These are phyloP conservation scores for Lichtheimia hyalospora DNA, from an alignment of 371 early-diverging fungal genomes.

Conservation along the genomic window DNA sequence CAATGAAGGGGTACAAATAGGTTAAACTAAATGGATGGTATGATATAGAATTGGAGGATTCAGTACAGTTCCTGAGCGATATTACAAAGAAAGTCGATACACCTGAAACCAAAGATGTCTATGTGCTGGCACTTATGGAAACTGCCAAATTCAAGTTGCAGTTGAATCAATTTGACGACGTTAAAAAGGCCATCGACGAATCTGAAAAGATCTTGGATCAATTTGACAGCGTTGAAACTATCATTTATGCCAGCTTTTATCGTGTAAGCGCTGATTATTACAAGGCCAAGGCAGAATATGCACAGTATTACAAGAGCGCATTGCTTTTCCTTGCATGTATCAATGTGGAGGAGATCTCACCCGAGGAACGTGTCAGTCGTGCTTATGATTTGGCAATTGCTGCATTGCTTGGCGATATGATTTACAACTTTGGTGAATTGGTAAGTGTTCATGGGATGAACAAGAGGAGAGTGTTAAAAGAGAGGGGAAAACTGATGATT, in stretches of 20 bases:
- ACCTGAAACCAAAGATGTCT: slow-evolving; percentile 75
- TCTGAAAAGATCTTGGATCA: slow-evolving; percentile 83
- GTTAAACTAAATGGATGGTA: neutral
- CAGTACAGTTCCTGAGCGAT: slow-evolving; percentile 65
- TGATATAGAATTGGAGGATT: slow-evolving; percentile 56
- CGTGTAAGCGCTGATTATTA: slow-evolving; percentile 94
- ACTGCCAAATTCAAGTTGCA: slow-evolving; percentile 80
- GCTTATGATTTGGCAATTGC: slow-evolving; percentile 91
- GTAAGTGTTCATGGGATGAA: slow-evolving; percentile 42
- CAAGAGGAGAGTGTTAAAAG: neutral
- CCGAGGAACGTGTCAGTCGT: slow-evolving; percentile 76
- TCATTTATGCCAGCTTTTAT: slow-evolving; percentile 92
- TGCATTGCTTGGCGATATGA: slow-evolving; percentile 91
- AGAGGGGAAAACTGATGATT: neutral
- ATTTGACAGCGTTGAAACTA: slow-evolving; percentile 82
- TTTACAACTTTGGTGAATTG: slow-evolving; percentile 99
- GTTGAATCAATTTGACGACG: slow-evolving; percentile 73
- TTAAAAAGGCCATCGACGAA: slow-evolving; percentile 81
- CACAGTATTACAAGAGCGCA: slow-evolving; percentile 93
- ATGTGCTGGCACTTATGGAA: slow-evolving; percentile 85
- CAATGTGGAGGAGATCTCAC: slow-evolving; percentile 74
- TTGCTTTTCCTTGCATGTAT: slow-evolving; percentile 92
- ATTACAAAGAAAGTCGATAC: slow-evolving; percentile 72
- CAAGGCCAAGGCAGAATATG: slow-evolving; percentile 92
- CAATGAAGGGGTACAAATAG: no score